Evolutionary conservation across 1,284 basidiomycete species (phyloP).

Genomic region (Cutaneotrichosporon curvatum): DNA sequence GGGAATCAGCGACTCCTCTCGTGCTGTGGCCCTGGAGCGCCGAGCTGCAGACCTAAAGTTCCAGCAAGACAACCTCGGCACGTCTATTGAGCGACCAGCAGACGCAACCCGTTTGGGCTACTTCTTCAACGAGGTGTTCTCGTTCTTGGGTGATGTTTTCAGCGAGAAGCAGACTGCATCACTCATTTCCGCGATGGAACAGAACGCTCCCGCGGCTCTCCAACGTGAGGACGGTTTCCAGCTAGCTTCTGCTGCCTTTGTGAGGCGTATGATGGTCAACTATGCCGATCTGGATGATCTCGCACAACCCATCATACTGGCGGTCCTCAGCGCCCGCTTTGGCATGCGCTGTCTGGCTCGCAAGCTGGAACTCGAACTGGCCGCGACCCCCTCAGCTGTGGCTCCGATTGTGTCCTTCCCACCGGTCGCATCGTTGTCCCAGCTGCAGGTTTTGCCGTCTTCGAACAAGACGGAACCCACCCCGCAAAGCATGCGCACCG

Average conservation of each 20-base stretch:
- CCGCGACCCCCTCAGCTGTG: constrained; percentile 28
- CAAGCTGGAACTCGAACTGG: constrained; percentile 13
- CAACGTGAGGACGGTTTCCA: constrained; percentile 46
- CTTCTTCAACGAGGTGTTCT: constrained; percentile 74
- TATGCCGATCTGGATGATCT: constrained; percentile 60
- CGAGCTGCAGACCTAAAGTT: constrained; percentile 38
- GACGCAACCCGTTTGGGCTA: constrained; percentile 60
- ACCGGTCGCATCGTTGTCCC: constrained; percentile 51
- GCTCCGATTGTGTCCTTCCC: constrained; percentile 28
- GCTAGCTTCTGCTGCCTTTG: constrained; percentile 46
- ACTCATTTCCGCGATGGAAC: constrained; percentile 29
- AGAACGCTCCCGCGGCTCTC: constrained; percentile 23
- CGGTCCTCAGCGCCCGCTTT: constrained; percentile 61
- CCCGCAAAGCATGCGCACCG: constrained; percentile 13
- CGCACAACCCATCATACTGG: constrained; percentile 56
- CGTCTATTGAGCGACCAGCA: constrained; percentile 39
- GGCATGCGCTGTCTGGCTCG: constrained; percentile 59
- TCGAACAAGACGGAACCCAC: constrained; percentile 11
- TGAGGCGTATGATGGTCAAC: constrained; percentile 46
- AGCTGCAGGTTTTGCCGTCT: constrained; percentile 45
- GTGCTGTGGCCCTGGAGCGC: constrained; percentile 40
- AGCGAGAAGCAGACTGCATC: constrained; percentile 26
- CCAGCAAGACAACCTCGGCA: constrained; percentile 31
- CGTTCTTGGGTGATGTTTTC: constrained; percentile 53
- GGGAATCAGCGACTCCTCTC: constrained; percentile 56